Base-by-base conservation (phyloP, 148 eudicot species). In the Vaccinium vitisidaea region DNA sequence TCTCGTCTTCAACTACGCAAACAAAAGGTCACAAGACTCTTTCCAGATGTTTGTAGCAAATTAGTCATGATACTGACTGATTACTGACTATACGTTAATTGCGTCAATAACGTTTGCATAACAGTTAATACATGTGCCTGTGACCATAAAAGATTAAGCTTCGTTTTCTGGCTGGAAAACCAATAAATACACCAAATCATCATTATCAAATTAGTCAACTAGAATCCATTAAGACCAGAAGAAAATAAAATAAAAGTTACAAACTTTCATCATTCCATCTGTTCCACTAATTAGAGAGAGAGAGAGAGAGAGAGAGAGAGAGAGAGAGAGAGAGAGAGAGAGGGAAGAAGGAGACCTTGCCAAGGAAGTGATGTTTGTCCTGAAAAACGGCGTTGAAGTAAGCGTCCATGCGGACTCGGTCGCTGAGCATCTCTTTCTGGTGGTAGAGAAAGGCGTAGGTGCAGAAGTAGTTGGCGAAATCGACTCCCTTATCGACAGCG, bases 361-460 rank as follows among this genome's bases (percentile, higher is more conserved):
- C 98, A 19, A 80, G 4, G 86, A 97, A 97, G 80, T 97, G 99
- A 79, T 91, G 93, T 67, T 92, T 92, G 85, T 97, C 95, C 77
- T 86, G 56, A 83, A 95, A 95, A 76, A 97, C 86, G 71, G 99
- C 88, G 74, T 94, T 89, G 88, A 71, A 97, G 78, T 97, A 97
- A 85, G 98, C 98, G 85, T 97, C 94, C 99, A 97, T 97, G 21
- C 99, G 88, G 52, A 97, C 98, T 30, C 94, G 93, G 85, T 97
- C 99, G 48, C 96, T 95, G 75, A 97, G 96, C 99, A 97, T 97
- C 88, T 95, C 96, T 77, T 97, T 97, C 89, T 97, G 99, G 89
- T 97, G 99, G 79, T 88, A 97, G 58, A 97, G 94, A 81, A 92
- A 97, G 52, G 94, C 91, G 84, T 97, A 97, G 13, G 99, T 95